Evolutionary conservation across 2,329 filamentous ascomycete genomes (phyloP).

Genomic region (Epichloe scottii): DNA sequence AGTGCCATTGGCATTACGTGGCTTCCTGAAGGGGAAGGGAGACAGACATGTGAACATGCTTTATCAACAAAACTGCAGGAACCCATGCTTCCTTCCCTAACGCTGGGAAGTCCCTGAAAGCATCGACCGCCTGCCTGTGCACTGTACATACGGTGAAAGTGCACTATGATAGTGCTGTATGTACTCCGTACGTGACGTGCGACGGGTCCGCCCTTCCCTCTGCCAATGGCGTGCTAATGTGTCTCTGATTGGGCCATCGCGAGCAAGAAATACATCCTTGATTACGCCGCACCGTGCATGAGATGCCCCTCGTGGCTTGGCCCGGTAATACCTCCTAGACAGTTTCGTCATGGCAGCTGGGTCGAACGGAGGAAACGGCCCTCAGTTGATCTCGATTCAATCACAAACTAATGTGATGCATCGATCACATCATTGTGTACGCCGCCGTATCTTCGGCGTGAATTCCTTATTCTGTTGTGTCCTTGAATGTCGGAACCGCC

Average conservation of each 20-base stretch:
- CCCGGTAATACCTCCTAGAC: not conserved
- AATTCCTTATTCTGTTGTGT: too few species aligned
- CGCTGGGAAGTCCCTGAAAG: too few species aligned
- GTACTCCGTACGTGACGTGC: not conserved
- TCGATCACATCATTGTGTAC: not conserved
- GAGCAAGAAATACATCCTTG: not conserved
- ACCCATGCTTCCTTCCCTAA: too few species aligned
- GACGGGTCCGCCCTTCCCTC: not conserved
- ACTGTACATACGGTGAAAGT: not conserved
- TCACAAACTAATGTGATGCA: not conserved
- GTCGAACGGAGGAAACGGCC: not conserved
- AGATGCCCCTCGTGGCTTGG: too few species aligned
- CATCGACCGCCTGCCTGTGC: too few species aligned
- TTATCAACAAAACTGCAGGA: too few species aligned
- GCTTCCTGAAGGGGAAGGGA: not conserved
- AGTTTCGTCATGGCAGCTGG: not conserved
- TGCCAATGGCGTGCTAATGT: constrained; percentile 1
- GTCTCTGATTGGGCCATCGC: not conserved
- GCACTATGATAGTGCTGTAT: not conserved
- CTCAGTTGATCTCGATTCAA: constrained; percentile 1
- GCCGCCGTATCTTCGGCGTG: too few species aligned
- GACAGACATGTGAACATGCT: too few species aligned
- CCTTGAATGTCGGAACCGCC: too few species aligned
- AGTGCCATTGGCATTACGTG: not conserved
- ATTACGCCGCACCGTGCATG: constrained; percentile 8